phyloP scores from a whole-genome alignment of 192 early-diverging fungal species.

The Podochytrium sp. region DNA sequence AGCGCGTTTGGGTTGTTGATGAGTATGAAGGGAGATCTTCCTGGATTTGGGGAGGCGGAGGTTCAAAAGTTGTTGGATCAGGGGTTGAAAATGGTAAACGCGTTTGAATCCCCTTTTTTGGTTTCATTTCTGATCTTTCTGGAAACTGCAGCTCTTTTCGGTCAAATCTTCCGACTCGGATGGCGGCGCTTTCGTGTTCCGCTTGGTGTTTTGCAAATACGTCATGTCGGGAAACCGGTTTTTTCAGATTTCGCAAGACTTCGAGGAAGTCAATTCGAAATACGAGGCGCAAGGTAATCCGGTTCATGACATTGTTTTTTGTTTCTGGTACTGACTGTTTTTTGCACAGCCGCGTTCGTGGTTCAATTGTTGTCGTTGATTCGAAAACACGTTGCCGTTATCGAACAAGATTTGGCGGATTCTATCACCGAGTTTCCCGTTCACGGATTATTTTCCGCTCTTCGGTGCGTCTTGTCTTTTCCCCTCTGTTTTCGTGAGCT shows the following conservation, averaged over 20 bases:
- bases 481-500: background rate
- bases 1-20: slow-evolving; percentile 75
- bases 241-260: background rate
- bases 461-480: slow-evolving; percentile 45
- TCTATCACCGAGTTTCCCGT: slow-evolving; percentile 55
- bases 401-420: slow-evolving; percentile 50
- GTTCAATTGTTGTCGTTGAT: slow-evolving; percentile 55
- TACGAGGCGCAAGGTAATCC: background rate
- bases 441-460: slow-evolving; percentile 60
- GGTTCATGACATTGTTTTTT: background rate
- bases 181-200: slow-evolving; percentile 78
- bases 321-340: background rate
- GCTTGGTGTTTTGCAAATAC: slow-evolving; percentile 80
- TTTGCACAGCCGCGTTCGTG: slow-evolving; percentile 51
- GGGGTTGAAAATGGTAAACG: slow-evolving; percentile 64
- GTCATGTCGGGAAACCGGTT: slow-evolving; percentile 44
- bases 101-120: slow-evolving; percentile 33
- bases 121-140: too few species aligned
- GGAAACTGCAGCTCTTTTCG: slow-evolving; percentile 13
- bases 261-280: background rate
- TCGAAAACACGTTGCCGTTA: slow-evolving; percentile 48
- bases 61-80: slow-evolving; percentile 61
- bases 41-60: slow-evolving; percentile 54
- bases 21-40: slow-evolving; percentile 61
- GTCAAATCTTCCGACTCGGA: slow-evolving; percentile 74